Evolutionary conservation across 495 filamentous ascomycete species (phyloP).

Genomic region (Articulospora tetracladia): DNA sequence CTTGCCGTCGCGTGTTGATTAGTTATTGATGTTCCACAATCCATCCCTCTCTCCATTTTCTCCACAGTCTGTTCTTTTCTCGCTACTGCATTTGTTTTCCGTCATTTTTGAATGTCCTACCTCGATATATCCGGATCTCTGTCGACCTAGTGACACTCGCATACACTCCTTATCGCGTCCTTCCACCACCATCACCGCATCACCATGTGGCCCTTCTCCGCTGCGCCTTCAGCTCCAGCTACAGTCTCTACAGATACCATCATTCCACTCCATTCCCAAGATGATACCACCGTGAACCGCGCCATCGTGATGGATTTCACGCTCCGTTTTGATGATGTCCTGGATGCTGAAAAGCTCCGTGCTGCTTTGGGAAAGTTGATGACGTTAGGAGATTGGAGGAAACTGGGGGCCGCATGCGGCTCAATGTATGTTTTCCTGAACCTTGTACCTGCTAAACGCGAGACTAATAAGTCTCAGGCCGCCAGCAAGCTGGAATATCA

Average conservation of each 20-base stretch:
- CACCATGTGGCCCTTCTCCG: not conserved
- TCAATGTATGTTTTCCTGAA: conserved; percentile 29
- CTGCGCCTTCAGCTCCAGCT: not conserved
- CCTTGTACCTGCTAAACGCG: not conserved
- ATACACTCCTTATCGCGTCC: not conserved
- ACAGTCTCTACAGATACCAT: conserved; percentile 29
- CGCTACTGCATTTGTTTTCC: no score
- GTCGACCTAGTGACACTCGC: no score
- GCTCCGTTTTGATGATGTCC: conserved; percentile 44
- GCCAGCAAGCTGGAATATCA: conserved; percentile 38
- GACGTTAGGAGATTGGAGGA: conserved; percentile 37
- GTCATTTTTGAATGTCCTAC: no score
- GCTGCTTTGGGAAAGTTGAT: conserved; percentile 33
- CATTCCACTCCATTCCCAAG: conserved; percentile 34
- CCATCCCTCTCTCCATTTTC: no score
- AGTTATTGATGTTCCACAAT: no score
- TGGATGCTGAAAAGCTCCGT: conserved; percentile 39
- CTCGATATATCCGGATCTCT: no score
- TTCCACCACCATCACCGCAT: no score
- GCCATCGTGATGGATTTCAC: conserved; percentile 34
- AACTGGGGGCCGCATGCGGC: conserved; percentile 41
- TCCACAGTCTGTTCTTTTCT: no score
- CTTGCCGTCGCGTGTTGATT: no score
- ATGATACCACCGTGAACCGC: conserved; percentile 33
- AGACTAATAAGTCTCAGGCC: conserved; percentile 20